These are phyloP conservation scores for Suillus sp. DNA, from an alignment of 768 basidiomycete genomes.

Conservation along the genomic window DNA sequence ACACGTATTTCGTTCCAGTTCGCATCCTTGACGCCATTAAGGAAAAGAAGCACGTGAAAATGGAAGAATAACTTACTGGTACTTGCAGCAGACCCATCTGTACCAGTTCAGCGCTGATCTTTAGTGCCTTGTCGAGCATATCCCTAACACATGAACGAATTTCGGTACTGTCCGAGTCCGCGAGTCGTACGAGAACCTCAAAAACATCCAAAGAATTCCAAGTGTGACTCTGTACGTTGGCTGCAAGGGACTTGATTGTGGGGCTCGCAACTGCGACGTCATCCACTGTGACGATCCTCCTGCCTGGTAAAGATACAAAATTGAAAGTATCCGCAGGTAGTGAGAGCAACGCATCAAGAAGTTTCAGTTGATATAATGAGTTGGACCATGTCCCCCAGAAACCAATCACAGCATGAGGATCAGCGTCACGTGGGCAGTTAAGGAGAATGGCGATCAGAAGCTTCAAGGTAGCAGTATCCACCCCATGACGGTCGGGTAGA, in stretches of 20 bases:
- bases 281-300: conserved; percentile 83
- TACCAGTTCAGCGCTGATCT: conserved; percentile 91
- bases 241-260: conserved; percentile 89
- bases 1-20: conserved; percentile 86
- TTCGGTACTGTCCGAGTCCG: conserved; percentile 70
- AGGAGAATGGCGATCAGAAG: conserved; percentile 86
- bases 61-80: conserved; percentile 56
- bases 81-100: conserved; percentile 92
- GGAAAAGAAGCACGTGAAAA: conserved; percentile 11
- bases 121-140: conserved; percentile 91
- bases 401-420: conserved; percentile 78
- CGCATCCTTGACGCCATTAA: conserved; percentile 51
- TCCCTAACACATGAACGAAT: conserved; percentile 80
- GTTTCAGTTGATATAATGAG: conserved; percentile 78
- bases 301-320: conserved; percentile 85
- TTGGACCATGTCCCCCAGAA: conserved; percentile 90
- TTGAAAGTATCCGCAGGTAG: conserved; percentile 91
- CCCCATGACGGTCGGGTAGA: conserved; percentile 76
- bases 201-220: conserved; percentile 96
- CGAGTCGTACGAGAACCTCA: conserved; percentile 80
- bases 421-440: conserved; percentile 75
- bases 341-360: conserved; percentile 87
- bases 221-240: conserved; percentile 86
- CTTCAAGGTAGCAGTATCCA: conserved; percentile 88
- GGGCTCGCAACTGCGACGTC: conserved; percentile 84